Base-by-base conservation (phyloP, 2,329 filamentous ascomycete species). In the Paracamarosporium sp. region DNA sequence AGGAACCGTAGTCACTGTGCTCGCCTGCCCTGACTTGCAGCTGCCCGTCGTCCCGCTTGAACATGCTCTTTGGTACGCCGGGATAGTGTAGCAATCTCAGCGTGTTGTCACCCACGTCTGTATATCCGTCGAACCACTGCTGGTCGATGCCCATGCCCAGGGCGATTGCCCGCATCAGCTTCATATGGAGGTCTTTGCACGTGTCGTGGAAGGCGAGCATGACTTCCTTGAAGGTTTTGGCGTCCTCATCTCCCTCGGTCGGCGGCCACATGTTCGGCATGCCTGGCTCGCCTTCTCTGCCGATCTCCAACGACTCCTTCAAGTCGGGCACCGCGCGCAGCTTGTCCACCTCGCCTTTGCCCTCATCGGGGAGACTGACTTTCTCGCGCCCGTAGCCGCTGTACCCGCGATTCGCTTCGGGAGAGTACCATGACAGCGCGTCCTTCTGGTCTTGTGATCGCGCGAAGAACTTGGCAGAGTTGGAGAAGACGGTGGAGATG, bases 121-220 rank as follows among this genome's bases (percentile, higher is more conserved):
- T 88, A 70, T 85, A 96, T 4, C 74, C 67, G 67, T 97, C 92
- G 68, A 97, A 97, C 82, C 89, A 96, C 4, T 67, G 69, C 68
- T 88, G 84, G 0, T 88, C 84, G 15, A 95, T 80, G 0, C 85
- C 88, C 86, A 96, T 87, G 0, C 90, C 92, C n/a, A 94, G 79
- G 0, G 91, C 92, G 61, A 96, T 91, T 8, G 92, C 91, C 4
- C 89, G 82, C 92, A 96, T 96, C 20, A 96, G 85, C 62, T 93
- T 82, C 27, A 86, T 81, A 75, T 97, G 90, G 54, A 97, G 75
- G 13, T 79, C 73, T 74, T 92, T 91, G 77, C 92, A 96, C 59
- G 83, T 82, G n/a, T 83, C 82, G 65, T 90, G 90, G 76, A 97
- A 97, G 3, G 76, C 76, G 47, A 88, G 74, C 92, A 96, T 96